These are phyloP conservation scores for Fulvia fulva DNA, from an alignment of 2,329 filamentous ascomycete species.

Conservation along the genomic window DNA sequence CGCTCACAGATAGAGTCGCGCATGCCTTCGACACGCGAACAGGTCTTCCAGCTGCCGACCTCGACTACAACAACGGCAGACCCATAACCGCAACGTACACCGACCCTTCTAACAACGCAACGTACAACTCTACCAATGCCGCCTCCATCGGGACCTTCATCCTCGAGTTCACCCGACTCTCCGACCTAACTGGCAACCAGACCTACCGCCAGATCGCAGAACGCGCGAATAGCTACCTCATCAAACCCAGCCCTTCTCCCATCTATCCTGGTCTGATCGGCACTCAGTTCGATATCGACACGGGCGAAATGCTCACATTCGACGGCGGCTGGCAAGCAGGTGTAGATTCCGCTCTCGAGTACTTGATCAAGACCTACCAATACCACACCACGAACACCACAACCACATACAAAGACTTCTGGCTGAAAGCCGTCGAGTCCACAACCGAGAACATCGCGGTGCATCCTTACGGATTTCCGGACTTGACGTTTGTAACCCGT, in stretches of 20 bases:
- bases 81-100: conserved; percentile 25
- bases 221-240: conserved; percentile 10
- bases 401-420: conserved; percentile 27
- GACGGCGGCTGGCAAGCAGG: conserved; percentile 33
- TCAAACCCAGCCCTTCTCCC: conserved; percentile 10
- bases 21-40: conserved; percentile 22
- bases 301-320: conserved; percentile 26
- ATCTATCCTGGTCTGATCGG: conserved; percentile 30
- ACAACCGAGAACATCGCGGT: conserved; percentile 30
- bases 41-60: conserved; percentile 19
- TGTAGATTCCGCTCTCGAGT: conserved; percentile 33
- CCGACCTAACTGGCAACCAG: conserved; percentile 24
- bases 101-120: conserved; percentile 17
- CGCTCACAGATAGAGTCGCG: conserved; percentile 21
- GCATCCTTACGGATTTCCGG: conserved; percentile 26
- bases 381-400: conserved; percentile 26
- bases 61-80: conserved; percentile 13
- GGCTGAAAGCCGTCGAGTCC: conserved; percentile 29
- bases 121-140: conserved; percentile 23
- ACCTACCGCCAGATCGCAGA: conserved; percentile 14
- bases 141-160: conserved; percentile 22
- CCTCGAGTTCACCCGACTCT: conserved; percentile 25
- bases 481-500: conserved; percentile 26
- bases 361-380: conserved; percentile 34
- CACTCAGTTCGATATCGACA: conserved; percentile 22